These are phyloP conservation scores for Synchytrium microbalum DNA, from an alignment of 371 early-diverging fungal genomes.

Conservation along the genomic window DNA sequence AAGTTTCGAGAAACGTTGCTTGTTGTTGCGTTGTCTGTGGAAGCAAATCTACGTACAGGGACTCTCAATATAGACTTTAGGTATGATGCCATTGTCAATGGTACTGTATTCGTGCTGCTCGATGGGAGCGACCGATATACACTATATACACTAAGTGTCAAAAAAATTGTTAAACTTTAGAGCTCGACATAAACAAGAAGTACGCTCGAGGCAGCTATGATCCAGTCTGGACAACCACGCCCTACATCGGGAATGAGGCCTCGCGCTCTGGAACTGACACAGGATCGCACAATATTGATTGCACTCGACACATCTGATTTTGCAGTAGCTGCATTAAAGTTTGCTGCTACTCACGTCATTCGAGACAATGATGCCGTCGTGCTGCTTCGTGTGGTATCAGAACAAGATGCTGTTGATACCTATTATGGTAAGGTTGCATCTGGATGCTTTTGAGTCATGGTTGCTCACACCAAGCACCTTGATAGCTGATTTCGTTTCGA, in stretches of 20 bases:
- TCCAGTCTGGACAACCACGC: too few species aligned
- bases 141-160: too few species aligned
- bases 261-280: background rate
- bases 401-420: too few species aligned
- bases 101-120: background rate
- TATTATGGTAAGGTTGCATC: too few species aligned
- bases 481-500: too few species aligned
- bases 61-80: background rate
- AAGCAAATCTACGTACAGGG: background rate
- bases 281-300: background rate
- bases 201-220: too few species aligned
- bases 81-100: background rate
- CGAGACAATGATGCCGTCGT: background rate
- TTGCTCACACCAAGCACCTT: background rate
- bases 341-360: background rate
- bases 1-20: background rate
- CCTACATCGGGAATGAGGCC: too few species aligned
- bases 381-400: background rate
- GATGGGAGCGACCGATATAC: slow-evolving; percentile 1
- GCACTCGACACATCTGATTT: background rate
- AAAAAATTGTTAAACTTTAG: too few species aligned
- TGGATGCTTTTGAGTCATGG: too few species aligned
- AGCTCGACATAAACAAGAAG: too few species aligned
- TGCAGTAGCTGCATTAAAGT: background rate
- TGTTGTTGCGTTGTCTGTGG: background rate